Evolutionary conservation across 73 alveolate genomes (phyloP).

Genomic region (Blepharisma japonicum): DNA sequence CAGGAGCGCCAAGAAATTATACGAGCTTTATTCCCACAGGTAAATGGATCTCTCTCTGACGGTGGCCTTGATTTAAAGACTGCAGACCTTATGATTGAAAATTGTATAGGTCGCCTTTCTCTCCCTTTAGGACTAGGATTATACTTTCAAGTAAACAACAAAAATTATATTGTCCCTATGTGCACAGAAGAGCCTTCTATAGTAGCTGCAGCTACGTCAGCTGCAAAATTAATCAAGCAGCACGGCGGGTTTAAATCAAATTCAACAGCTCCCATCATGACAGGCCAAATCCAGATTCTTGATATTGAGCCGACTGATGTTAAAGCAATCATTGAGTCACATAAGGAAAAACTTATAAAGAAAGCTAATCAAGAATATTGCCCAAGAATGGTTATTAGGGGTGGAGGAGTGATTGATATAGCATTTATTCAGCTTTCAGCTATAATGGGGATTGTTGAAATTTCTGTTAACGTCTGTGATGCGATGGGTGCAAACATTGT

Average conservation of each 20-base stretch:
- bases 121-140: conserved; percentile 95
- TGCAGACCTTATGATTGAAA: conserved; percentile 95
- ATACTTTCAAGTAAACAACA: conserved; percentile 87
- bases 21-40: not conserved
- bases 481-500: conserved; percentile 97
- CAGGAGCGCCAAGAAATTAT: conserved; percentile 6
- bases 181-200: conserved; percentile 98
- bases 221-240: conserved; percentile 88
- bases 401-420: conserved; percentile 97
- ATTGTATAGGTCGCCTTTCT: conserved; percentile 88
- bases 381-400: conserved; percentile 90
- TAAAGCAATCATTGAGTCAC: conserved; percentile 53
- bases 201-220: conserved; percentile 96
- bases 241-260: conserved; percentile 89
- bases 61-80: conserved; percentile 87
- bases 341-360: conserved; percentile 72
- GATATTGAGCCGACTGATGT: conserved; percentile 62
- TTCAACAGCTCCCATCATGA: conserved; percentile 91
- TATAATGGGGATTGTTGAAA: conserved; percentile 50
- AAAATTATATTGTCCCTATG: conserved; percentile 93
- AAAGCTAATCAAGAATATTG: conserved; percentile 84
- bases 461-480: conserved; percentile 89
- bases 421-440: conserved; percentile 45
- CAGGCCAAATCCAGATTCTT: conserved; percentile 80
- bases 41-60: conserved; percentile 27